These are phyloP conservation scores for Gaertneriomyces semiglobifer DNA, from an alignment of 192 early-diverging fungal species.

Conservation along the genomic window DNA sequence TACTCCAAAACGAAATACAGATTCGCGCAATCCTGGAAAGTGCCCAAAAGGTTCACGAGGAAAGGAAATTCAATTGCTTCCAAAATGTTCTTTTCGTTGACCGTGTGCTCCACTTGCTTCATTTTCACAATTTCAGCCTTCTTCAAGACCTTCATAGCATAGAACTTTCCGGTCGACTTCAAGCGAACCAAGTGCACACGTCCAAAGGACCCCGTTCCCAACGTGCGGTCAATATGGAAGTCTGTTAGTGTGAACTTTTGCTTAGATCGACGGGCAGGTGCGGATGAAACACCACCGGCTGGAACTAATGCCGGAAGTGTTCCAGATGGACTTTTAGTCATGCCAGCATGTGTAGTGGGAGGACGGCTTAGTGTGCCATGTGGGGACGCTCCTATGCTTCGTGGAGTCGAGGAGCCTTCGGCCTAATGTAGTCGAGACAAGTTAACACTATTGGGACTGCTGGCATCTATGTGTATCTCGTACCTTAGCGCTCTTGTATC, in stretches of 20 bases:
- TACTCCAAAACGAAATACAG: constrained; percentile 96
- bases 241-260: constrained; percentile 60
- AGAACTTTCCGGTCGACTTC: constrained; percentile 74
- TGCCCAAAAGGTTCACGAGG: constrained; percentile 87
- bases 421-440: constrained; percentile 6
- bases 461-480: neutral
- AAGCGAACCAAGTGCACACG: constrained; percentile 89
- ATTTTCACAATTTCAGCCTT: constrained; percentile 91
- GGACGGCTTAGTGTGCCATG: constrained; percentile 6
- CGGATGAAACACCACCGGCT: constrained; percentile 1
- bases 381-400: neutral
- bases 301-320: neutral
- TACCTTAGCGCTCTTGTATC: neutral
- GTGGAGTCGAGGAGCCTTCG: constrained; percentile 2
- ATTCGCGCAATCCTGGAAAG: constrained; percentile 88
- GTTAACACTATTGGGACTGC: constrained; percentile 2
- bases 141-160: constrained; percentile 95
- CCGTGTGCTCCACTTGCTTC: constrained; percentile 97
- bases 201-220: constrained; percentile 96
- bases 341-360: constrained; percentile 17
- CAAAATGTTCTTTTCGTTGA: constrained; percentile 93
- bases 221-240: constrained; percentile 79
- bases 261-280: constrained; percentile 6
- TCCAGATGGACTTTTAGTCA: neutral
- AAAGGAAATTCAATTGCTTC: constrained; percentile 86